Percentiles rank a stretch among this genome's conserved stretches.
Evolutionary conservation across 2,329 filamentous ascomycete genomes (phyloP).

Genomic region (Fusarium sp.): DNA sequence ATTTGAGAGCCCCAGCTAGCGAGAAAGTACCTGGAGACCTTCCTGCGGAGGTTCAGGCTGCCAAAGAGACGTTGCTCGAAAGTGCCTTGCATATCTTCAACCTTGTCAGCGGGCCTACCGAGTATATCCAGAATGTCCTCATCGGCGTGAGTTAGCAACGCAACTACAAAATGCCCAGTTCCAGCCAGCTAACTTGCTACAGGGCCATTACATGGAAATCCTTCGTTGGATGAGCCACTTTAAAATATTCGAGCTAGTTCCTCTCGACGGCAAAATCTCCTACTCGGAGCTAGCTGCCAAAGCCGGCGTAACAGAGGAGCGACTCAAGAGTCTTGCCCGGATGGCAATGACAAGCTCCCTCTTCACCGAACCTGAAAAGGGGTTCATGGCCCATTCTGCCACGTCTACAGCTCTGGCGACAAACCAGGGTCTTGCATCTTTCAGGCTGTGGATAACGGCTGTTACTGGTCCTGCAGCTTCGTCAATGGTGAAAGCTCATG

Average conservation of each 20-base stretch:
- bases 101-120: not conserved
- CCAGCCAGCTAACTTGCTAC: not conserved
- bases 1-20: not conserved
- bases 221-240: constrained; percentile 14
- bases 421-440: not conserved
- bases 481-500: not conserved
- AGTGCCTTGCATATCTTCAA: constrained; percentile 4
- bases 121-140: constrained; percentile 8
- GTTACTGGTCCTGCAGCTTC: constrained; percentile 2
- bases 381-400: not conserved
- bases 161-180: not conserved
- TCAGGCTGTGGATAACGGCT: not conserved
- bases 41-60: not conserved
- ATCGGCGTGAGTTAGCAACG: not conserved
- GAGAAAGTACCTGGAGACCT: not conserved
- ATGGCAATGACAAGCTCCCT: constrained; percentile 9
- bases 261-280: not conserved
- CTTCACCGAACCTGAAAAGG: not conserved
- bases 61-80: constrained; percentile 1
- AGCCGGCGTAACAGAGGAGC: not conserved
- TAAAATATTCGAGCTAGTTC: not conserved
- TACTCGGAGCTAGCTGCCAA: not conserved
- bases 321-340: not conserved
- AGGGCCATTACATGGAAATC: constrained; percentile 9
- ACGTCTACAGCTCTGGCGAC: not conserved